Base-by-base conservation (phyloP, 192 early-diverging fungal species). In the Entomortierella chlamydospora region DNA sequence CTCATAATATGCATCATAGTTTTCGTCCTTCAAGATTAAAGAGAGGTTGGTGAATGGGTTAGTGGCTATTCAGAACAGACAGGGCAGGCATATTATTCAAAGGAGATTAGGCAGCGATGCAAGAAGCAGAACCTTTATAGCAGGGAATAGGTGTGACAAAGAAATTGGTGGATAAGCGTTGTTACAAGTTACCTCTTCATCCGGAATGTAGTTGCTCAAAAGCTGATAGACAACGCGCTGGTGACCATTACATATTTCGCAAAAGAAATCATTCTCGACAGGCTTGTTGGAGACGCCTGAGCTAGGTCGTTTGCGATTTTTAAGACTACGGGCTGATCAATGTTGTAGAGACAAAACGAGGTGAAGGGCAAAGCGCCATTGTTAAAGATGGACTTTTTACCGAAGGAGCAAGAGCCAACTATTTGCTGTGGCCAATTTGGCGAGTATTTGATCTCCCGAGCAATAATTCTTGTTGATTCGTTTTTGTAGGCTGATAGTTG, bases 171-270 rank as follows among this genome's bases (percentile, higher is more conserved):
- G n/a, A n/a, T n/a, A n/a, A 50, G 47, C 18, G 52, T 18, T 34
- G 7, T 57, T 41, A n/a, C n/a, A n/a, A n/a, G 61, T 45, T 79
- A 79, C 76, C 17, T 79, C 63, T 22, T 79, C 76, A 11, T 70
- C 76, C 22, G 76, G 76, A 7, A 79, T 79, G 23, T 79, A 79
- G 63, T 70, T 79, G 63, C 76, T 79, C 5, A 79, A 37, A 2
- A 79, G 57, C 28, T 79, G 76, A 33, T 79, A 79, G 0, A 79
- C 68, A 8, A 79, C 68, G 7, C 76, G 47, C 34, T 79, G 76
- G 25, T 79, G 68, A 0, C 67, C 51, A 43, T 61, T 79, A 23
- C 76, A 79, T n/a, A 54, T 70, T 26, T 79, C 76, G 25, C 76
- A 79, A 43, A 79, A 79, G 12, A 79, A 6, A 9, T 65, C 63